Evolutionary conservation across 1,284 basidiomycete genomes (phyloP), one percentile per base, ranked within the genome.

Genomic region (Fomitopsis schrenkii): DNA sequence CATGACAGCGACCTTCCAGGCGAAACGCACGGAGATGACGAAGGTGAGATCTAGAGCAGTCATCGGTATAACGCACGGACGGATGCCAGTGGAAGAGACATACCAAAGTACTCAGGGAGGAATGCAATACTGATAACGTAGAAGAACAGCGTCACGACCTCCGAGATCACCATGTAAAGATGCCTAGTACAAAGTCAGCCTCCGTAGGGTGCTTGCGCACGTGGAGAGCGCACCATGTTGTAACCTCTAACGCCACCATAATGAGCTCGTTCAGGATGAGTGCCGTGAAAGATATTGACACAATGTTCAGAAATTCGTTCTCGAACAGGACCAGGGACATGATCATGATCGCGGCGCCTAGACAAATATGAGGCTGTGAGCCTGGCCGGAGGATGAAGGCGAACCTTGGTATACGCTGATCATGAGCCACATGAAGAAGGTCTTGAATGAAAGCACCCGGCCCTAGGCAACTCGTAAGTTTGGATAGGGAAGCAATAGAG

Each of bases 201-300:
- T 42, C 14, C 6, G 10, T 26, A 26, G 17, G 6, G 15, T 1
- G 15, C 2, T 12, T 3, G 14, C 52, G 35, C 5, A 36, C 14
- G 15, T 36, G 17, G n/a, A 0, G 9, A 9, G 73, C 83, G 63
- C 68, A 93, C 97, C 96, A 99, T 63, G 94, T 98, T 0, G 96
- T 98, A 64, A 98, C 96, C 76, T 98, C 95, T 64, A 98, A 75
- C 0, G 95, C 95, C 45, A 99, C 97, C 97, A 99, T 99, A 76
- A 99, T 95, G 56, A 99, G 84, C 73, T 99, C 97, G 75, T 99
- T 99, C 42, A 99, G 78, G 62, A 99, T 88, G 55, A 99, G 81
- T 0, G 97, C 94, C 0, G 96, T 98, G 76, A 98, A 99, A 0
- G 96, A 98, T 67, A 99, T 99, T 19, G 94, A 89, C 50, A 99